Base-by-base conservation (phyloP, 108 stramenopile species). In the Asterionellopsis glacialis region DNA sequence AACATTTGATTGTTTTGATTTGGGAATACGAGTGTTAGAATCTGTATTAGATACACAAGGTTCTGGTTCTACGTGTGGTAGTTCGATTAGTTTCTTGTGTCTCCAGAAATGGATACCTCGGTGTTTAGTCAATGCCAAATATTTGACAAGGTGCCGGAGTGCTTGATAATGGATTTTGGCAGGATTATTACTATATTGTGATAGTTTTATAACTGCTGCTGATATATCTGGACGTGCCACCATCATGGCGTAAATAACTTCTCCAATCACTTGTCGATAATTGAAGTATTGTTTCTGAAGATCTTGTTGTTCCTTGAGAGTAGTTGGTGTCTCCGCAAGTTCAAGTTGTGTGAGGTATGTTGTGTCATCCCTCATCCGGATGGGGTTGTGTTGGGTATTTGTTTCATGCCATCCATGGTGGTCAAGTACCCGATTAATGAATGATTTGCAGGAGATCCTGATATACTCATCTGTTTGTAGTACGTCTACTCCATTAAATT, bases 401-500 rank as follows among this genome's bases (percentile, higher is more conserved):
- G n/a, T n/a, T n/a, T n/a, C n/a, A n/a, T n/a, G n/a, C n/a, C n/a
- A n/a, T n/a, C n/a, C n/a, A n/a, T n/a, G 71, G 0, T 59, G 50
- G 11, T 19, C 25, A 16, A 65, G 33, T 12, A 80, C 52, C 7
- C 57, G 54, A 48, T 57, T 23, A 21, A 80, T 68, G 65, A 76
- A 76, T 11, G 63, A 42, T 7, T 28, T 13, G 44, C 64, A 62
- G 18, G 62, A 69, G 0, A 79, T 6, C 13, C 50, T 69, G 41
- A 70, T 67, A 40, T 61, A 65, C 13, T 69, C 45, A 14, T 15
- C 10, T 1, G 63, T 61, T 60, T 79, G 72, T 15, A 38, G 14
- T 23, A 78, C 26, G 38, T 78, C 64, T 0, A 70, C 55, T 18
- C 73, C 65, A 60, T 66, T 74, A 50, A n/a, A n/a, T n/a, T n/a